These are phyloP conservation scores for Rhizopogon vulgaris DNA, from an alignment of 768 basidiomycete genomes.

Conservation along the genomic window DNA sequence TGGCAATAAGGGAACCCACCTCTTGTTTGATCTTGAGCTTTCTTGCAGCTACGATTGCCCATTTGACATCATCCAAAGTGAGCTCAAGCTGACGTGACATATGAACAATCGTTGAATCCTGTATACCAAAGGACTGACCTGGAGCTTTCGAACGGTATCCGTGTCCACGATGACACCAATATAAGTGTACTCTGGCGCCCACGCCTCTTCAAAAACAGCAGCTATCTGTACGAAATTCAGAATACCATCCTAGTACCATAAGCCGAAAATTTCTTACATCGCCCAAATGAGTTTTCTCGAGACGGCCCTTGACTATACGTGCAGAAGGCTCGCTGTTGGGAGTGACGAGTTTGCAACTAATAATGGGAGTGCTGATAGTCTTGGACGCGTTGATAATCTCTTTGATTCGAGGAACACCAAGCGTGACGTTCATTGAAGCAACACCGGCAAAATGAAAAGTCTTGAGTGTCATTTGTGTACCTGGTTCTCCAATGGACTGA, in stretches of 20 bases:
- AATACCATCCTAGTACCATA: not conserved
- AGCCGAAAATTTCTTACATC: slow-evolving; percentile 54
- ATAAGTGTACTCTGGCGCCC: slow-evolving; percentile 89
- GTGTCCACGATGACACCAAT: slow-evolving; percentile 89
- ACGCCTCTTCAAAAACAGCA: slow-evolving; percentile 90
- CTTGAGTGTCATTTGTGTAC: slow-evolving; percentile 99
- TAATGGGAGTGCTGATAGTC: slow-evolving; percentile 93
- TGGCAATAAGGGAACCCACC: slow-evolving; percentile 28
- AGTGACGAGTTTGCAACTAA: slow-evolving; percentile 90
- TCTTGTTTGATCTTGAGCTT: slow-evolving; percentile 93
- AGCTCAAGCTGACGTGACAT: slow-evolving; percentile 66
- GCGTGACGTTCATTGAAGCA: slow-evolving; percentile 98
- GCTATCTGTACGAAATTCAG: slow-evolving; percentile 56
- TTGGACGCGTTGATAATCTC: slow-evolving; percentile 99
- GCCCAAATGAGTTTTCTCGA: slow-evolving; percentile 92
- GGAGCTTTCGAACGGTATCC: slow-evolving; percentile 82
- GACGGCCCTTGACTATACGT: slow-evolving; percentile 91
- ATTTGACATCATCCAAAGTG: slow-evolving; percentile 87
- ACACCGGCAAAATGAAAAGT: slow-evolving; percentile 99
- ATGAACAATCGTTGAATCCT: not conserved
- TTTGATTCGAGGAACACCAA: slow-evolving; percentile 99
- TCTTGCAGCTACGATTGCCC: slow-evolving; percentile 78
- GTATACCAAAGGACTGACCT: slow-evolving; percentile 39
- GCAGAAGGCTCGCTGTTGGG: slow-evolving; percentile 88
- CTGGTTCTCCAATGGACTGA: slow-evolving; percentile 98